These are phyloP conservation scores for Bremia lactucae DNA, from an alignment of 352 stramenopile species.

Conservation along the genomic window DNA sequence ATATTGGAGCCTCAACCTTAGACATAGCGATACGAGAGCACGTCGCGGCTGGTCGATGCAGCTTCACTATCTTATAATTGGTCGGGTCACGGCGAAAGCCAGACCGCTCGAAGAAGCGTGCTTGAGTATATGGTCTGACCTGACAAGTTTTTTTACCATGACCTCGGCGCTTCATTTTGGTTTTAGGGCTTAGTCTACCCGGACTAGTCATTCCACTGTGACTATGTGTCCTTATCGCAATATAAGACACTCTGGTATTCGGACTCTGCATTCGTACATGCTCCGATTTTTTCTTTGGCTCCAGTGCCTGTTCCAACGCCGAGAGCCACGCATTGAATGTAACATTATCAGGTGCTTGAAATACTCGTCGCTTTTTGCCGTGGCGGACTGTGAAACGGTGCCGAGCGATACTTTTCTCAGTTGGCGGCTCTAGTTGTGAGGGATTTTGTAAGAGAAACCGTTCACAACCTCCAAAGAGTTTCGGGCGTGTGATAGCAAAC, in stretches of 20 bases:
- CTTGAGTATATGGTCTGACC: too few relatives aligned
- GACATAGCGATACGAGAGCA: neutral
- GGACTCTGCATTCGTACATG: too few relatives aligned
- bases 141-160: neutral
- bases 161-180: neutral
- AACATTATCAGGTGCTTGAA: constrained; percentile 13
- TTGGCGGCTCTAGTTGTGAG: constrained; percentile 9
- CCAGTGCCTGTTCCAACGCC: constrained; percentile 11
- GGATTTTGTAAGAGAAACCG: constrained; percentile 20
- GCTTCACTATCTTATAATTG: constrained; percentile 12
- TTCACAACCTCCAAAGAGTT: constrained; percentile 12
- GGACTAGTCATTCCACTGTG: constrained; percentile 2
- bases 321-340: constrained; percentile 13
- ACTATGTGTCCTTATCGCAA: too few relatives aligned
- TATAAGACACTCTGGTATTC: too few relatives aligned
- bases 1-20: neutral
- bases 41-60: constrained; percentile 6
- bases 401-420: constrained; percentile 7
- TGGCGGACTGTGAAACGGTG: constrained; percentile 16
- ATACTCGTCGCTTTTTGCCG: constrained; percentile 15
- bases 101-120: constrained; percentile 1
- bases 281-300: constrained; percentile 3
- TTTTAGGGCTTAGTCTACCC: neutral
- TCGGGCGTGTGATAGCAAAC: constrained; percentile 12
- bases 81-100: constrained; percentile 11